phyloP scores from a whole-genome alignment of 306 rosid genomes.

The Fragaria ananassa region DNA sequence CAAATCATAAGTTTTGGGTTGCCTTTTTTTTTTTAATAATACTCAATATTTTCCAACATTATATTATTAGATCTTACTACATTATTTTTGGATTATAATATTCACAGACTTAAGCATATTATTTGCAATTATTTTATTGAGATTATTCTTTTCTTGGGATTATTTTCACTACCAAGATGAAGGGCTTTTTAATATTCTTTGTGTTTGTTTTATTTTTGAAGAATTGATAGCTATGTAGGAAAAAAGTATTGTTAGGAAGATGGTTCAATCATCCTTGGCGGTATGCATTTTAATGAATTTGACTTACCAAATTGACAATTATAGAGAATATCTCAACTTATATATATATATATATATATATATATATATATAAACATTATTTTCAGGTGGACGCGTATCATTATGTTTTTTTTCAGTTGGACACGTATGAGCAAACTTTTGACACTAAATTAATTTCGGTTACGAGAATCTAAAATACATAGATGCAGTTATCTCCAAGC shows the following conservation, averaged over 20 bases:
- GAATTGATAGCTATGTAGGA: neutral
- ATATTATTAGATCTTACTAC: slow-evolving; percentile 43
- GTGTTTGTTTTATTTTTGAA: neutral
- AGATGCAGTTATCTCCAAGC: too few relatives aligned
- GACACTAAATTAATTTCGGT: too few relatives aligned
- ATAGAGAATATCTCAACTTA: neutral
- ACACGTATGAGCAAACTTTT: too few relatives aligned
- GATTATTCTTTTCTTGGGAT: slow-evolving; percentile 37
- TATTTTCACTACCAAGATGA: slow-evolving; percentile 22
- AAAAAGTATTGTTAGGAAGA: slow-evolving; percentile 18
- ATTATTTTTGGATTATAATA: slow-evolving; percentile 16
- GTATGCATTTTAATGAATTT: slow-evolving; percentile 10
- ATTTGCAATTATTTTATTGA: slow-evolving; percentile 18
- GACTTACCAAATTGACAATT: neutral
- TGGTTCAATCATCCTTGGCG: slow-evolving; percentile 20
- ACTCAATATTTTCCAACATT: slow-evolving; percentile 30
- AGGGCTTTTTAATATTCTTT: neutral
- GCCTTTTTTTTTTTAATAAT: slow-evolving; percentile 13
- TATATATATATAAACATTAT: neutral
- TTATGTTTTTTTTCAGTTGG: neutral
- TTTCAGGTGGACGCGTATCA: neutral
- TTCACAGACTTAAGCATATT: slow-evolving; percentile 25
- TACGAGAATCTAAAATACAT: too few relatives aligned
- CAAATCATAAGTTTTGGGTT: slow-evolving; percentile 20
- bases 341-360: neutral